phyloP scores from a whole-genome alignment of 1,284 basidiomycete species.

The Sporisorium iseilematis-ciliati region DNA sequence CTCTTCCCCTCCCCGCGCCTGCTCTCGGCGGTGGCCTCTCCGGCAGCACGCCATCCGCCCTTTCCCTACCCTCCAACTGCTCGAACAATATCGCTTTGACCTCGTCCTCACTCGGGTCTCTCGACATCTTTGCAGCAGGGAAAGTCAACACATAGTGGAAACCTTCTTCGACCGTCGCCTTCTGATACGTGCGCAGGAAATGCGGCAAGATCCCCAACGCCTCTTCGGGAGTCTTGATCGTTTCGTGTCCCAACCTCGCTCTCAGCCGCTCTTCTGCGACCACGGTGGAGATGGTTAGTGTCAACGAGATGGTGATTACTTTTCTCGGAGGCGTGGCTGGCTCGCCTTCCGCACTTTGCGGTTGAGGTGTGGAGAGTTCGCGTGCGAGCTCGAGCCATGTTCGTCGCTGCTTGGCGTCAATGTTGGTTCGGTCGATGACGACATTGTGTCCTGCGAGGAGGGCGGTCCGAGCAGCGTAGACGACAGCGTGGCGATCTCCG shows the following conservation, averaged over 20 bases:
- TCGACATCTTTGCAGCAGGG: constrained; percentile 27
- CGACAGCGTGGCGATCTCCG: constrained; percentile 36
- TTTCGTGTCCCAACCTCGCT: constrained; percentile 37
- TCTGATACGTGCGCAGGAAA: constrained; percentile 40
- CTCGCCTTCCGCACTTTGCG: not conserved
- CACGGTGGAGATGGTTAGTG: constrained; percentile 35
- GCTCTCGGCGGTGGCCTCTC: constrained; percentile 26
- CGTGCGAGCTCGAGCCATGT: constrained; percentile 48
- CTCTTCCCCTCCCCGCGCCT: constrained; percentile 15
- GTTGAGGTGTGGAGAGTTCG: not conserved
- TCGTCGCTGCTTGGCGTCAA: constrained; percentile 44
- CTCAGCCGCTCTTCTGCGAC: constrained; percentile 29
- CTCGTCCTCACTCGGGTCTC: constrained; percentile 20
- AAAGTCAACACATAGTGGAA: constrained; percentile 39
- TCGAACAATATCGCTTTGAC: constrained; percentile 25
- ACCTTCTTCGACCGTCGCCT: constrained; percentile 33
- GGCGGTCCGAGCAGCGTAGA: constrained; percentile 25
- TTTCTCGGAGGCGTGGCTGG: not conserved
- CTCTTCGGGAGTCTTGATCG: constrained; percentile 36
- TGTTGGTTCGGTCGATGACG: constrained; percentile 52
- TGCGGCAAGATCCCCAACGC: constrained; percentile 34
- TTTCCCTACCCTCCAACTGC: constrained; percentile 13
- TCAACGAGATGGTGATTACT: constrained; percentile 37
- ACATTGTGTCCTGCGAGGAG: constrained; percentile 32
- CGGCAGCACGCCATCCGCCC: constrained; percentile 28